Evolutionary conservation across 2,329 filamentous ascomycete genomes (phyloP), one percentile per base, ranked within the genome.

Genomic region (Fusarium denticulatum): DNA sequence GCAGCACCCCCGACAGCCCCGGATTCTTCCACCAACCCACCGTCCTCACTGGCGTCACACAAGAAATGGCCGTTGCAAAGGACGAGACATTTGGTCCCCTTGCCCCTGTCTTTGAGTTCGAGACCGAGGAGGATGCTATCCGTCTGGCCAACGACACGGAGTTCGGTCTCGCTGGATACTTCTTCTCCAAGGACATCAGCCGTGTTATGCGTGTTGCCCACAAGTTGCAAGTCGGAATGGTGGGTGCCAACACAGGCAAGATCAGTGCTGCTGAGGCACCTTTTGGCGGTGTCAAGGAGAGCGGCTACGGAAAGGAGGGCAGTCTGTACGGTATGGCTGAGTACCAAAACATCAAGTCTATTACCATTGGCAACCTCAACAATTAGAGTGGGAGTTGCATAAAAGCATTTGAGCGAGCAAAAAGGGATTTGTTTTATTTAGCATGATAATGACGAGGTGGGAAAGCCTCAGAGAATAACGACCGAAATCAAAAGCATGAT

Each of bases 1-100:
- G 84, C 86, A 74, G 93, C 94, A 81, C 74, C 10, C 82, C 90
- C 91, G 92, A 90, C 89, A 79, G 90, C 88, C 60, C 90, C 83
- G 82, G 85, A 18, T 43, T 86, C 81, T 95, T 94, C 85, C 94
- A 90, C 82, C 87, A 92, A 74, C 91, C 91, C 2, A 94, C 93
- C 1, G 89, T 95, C 36, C 87, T 95, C 58, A 88, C 90, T 22
- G 90, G 89, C 47, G 76, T 80, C 24, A 79, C 78, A 47, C 63
- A 73, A 64, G 74, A 80, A 55, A 81, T 81, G 78, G 67, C 67
- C 24, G 74, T 81, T 3, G 76, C 74, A 32, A 74, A 72, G 40
- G 79, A 81, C 57, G 81, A 82, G 76, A 80, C 78, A 16, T 82
- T 81, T 43, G 81, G 79, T 3, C 80, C 80, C 13, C 64, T 80